Percentiles rank a stretch among this genome's conserved stretches.
These are phyloP conservation scores for Gossypium davidsonii DNA, from an alignment of 441 rosid genomes.

Conservation along the genomic window DNA sequence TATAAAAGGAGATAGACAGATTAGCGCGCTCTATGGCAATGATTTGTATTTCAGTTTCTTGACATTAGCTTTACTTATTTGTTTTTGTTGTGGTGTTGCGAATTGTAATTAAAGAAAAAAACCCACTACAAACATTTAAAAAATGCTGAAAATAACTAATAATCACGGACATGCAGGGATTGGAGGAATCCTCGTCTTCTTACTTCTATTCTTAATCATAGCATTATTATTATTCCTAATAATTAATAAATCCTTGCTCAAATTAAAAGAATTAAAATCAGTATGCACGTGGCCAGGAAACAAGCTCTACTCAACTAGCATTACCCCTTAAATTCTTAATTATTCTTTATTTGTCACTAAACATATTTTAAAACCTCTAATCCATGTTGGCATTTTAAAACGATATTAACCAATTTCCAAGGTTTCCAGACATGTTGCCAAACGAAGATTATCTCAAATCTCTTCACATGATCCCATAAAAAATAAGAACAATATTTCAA, in stretches of 20 bases:
- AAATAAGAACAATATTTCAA: not conserved
- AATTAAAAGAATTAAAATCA: not conserved
- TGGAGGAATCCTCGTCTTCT: not conserved
- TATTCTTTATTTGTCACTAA: not conserved
- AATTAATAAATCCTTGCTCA: not conserved
- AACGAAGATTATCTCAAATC: slow-evolving; percentile 8
- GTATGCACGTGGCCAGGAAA: slow-evolving; percentile 11
- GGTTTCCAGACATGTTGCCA: slow-evolving; percentile 1
- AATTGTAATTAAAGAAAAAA: not conserved
- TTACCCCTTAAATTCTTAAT: not conserved
- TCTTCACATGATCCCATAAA: slow-evolving; percentile 16
- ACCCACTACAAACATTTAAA: not conserved
- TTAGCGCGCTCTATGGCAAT: too few relatives aligned
- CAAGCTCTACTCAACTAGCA: not conserved
- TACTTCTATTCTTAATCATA: not conserved
- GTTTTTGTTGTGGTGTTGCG: too few relatives aligned
- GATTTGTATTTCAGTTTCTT: too few relatives aligned
- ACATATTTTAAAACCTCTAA: not conserved
- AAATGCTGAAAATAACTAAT: not conserved
- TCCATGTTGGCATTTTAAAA: slow-evolving; percentile 7
- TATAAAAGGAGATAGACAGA: too few relatives aligned
- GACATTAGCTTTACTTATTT: too few relatives aligned
- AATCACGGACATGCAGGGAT: not conserved
- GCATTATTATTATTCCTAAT: not conserved
- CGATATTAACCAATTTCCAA: not conserved